Evolutionary conservation across 148 eudicot species (phyloP), one percentile per base, ranked within the genome.

Genomic region (Simmondsia chinensis): DNA sequence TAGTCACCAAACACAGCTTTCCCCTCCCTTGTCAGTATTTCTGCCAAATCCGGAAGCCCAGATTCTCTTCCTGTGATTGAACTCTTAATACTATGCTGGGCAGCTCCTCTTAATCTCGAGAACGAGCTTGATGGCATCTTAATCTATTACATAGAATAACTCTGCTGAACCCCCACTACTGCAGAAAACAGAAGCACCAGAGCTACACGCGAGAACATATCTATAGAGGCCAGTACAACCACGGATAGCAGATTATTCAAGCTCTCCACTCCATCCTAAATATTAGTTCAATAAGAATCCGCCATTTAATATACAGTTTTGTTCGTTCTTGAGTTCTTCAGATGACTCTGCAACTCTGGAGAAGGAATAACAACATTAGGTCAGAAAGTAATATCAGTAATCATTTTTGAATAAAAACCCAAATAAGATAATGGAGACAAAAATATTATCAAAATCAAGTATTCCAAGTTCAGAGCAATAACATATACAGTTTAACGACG

Each of bases 101-200:
- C 47, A 12, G 66, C 61, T 14, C 54, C 38, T 23, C 68, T 61
- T 20, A 79, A 31, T 61, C 68, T 68, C 17, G 79, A 70, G 38
- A 79, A 46, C 39, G 59, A 47, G 57, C 61, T 68, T 38, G 69
- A 62, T 48, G 79, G 87, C 94, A 83, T 83, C 51, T 70, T 76
- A 57, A 47, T 43, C 46, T 43, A 49, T 60, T 42, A 62, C 32
- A n/a, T 36, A 28, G 63, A 56, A 48, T 9, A 70, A 30, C 38
- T 40, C 64, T 29, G 14, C 32, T 45, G 24, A 25, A 33, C 54
- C 41, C 21, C 20, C 41, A 26, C 50, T 27, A 45, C 21, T 37
- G 38, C 39, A 26, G 33, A 55, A 12, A 55, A 44, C 35, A 54
- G 18, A 43, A 52, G 26, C 54, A 40, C 60, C 60, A 42, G 34